Evolutionary conservation across 345 rosid species (phyloP), one percentile per base, ranked within the genome.

Genomic region (Fremontodendron californicum): DNA sequence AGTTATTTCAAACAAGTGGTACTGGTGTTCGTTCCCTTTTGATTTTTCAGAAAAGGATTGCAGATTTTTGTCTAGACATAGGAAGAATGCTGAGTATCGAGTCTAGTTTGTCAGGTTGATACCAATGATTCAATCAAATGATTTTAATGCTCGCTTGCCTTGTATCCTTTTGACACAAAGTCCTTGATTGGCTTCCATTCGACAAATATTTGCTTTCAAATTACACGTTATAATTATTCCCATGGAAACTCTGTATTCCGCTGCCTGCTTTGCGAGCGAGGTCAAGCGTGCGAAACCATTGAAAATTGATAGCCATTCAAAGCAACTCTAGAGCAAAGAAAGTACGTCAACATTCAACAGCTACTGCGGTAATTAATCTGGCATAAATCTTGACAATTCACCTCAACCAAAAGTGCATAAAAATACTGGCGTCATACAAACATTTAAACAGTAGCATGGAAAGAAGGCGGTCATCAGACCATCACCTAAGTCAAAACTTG

Each of bases 1-100:
- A n/a, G n/a, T 49, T 67, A 42, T 72, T 66, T 75, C 64, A 69
- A 78, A 31, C 66, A 46, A 45, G 23, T 27, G 55, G 73, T 18
- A 43, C 1, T 45, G 21, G 68, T 43, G n/a, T n/a, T n/a, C n/a
- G 37, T 78, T 69, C 58, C 43, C 15, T 18, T 68, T 31, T 62
- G 76, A 74, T 61, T 74, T 52, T 62, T 33, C 29, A 5, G 19
- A 40, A 9, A 74, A 43, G 48, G 71, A 73, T 76, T 71, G 52
- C 67, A 42, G 76, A 29, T 63, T 80, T 76, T 62, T 69, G 45
- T 45, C 40, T 48, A 19, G 19, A 49, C 55, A 12, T 45, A 57
- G 75, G 63, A 13, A 27, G 9, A 25, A 68, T n/a, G n/a, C n/a
- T n/a, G 15, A 61, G 65, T 1, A 4, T 29, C 39, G 2, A 5